phyloP scores from a whole-genome alignment of 129 eudicot genomes.

The Flaveria brownii region DNA sequence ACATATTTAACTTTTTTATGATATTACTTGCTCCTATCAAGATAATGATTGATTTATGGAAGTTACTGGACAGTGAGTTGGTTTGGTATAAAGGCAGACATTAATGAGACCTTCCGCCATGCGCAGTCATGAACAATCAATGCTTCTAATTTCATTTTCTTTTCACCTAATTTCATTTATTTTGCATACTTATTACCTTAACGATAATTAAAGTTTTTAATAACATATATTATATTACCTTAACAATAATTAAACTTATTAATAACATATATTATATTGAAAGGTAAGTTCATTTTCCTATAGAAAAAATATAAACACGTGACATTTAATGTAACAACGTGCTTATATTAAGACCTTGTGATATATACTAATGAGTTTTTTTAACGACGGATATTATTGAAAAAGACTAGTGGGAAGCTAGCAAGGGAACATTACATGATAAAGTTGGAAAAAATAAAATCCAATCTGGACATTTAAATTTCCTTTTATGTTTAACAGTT shows the following conservation, averaged over 20 bases:
- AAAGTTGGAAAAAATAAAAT: too few species aligned
- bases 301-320: background rate
- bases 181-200: background rate
- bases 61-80: constrained; percentile 15
- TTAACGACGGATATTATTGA: too few species aligned
- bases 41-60: constrained; percentile 14
- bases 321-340: background rate
- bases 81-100: constrained; percentile 25
- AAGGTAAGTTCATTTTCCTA: background rate
- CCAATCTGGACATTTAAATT: too few species aligned
- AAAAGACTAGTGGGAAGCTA: too few species aligned
- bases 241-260: too few species aligned
- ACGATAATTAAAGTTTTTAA: background rate
- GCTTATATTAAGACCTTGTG: background rate
- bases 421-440: too few species aligned
- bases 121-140: constrained; percentile 34
- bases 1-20: too few species aligned
- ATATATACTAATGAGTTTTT: too few species aligned
- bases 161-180: background rate
- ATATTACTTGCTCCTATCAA: background rate
- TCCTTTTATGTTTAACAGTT: too few species aligned
- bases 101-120: constrained; percentile 29
- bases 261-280: too few species aligned
- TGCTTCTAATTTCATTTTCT: constrained; percentile 10
- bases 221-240: background rate